Base-by-base conservation (phyloP, 305 asterid species). In the Ruellia speciosa region DNA sequence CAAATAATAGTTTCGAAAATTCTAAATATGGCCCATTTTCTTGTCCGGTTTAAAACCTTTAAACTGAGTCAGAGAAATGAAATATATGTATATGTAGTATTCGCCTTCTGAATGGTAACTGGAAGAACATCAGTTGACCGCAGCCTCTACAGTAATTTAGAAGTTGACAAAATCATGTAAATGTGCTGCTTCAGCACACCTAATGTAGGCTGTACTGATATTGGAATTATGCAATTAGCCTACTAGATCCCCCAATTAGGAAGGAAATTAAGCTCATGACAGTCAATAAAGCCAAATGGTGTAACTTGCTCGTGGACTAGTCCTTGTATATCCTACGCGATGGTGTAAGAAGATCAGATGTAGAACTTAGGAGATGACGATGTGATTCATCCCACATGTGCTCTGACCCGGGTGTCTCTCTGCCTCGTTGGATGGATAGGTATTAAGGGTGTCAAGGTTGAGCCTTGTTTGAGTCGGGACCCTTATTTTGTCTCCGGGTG, bases 361-460 rank as follows among this genome's bases (percentile, higher is more conserved):
- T 20, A 14, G 14, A 18, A 28, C 6, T 11, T 28, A 43, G 40
- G 20, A 19, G 16, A 37, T 6, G 14, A 11, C 31, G 62, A 18
- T 20, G 2, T 9, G 9, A 34, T 14, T 52, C 31, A 20, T 15
- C 54, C 58, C 16, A 46, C 56, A 18, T 65, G 45, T 14, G 14
- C 14, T 1, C 31, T 9, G 5, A 13, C 4, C 7, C 19, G 52
- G 64, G 62, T 43, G 14, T 18, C 4, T 51, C 48, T 49, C 17
- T 59, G 82, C 80, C 52, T 69, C 14, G 77, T 67, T 71, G 87
- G 87, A 75, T 71, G 75, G 84, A 78, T 75, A 73, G 61, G 64
- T 18, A 34, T 34, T 19, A 52, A 20, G 65, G 39, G 12, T 48
- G 39, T 24, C 31, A 24, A 24, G 31, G 31, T 37, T 6, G 9